Evolutionary conservation across 208 protist species (phyloP), one percentile per base, ranked within the genome.

Genomic region (Leishmania tarentolae): DNA sequence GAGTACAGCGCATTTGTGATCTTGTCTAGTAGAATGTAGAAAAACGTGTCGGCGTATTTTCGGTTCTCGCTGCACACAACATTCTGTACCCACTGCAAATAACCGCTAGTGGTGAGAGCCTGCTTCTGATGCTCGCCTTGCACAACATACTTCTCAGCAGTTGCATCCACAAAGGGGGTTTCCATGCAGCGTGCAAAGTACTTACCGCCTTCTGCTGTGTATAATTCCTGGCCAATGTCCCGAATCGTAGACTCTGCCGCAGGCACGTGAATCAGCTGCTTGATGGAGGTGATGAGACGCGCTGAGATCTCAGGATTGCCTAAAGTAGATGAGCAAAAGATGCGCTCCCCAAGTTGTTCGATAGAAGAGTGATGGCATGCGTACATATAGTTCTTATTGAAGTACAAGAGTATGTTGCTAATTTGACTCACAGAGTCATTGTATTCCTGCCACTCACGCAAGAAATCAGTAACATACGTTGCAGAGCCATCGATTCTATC

Each of bases 371-470:
- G 76, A 59, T 89, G 77, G 50, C 80, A 76, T 5, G 78, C 68
- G 79, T 87, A 76, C 80, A 87, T 82, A 59, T 87, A 87, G 72
- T 89, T 90, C 52, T 92, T 92, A 47, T 92, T 91, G 68, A 94
- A 93, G 76, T 92, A 95, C 13, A 92, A 71, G 56, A 94, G 77
- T n/a, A 89, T 80, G 46, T 82, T 83, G 81, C 85, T 89, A 24
- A 96, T 88, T 61, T 85, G 73, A n/a, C 78, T 57, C 24, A 96
- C 72, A 28, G 90, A 83, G 28, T 76, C 68, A 47, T 83, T 87
- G 85, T 90, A 96, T 47, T 90, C 76, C 2, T 87, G 72, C 86
- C 91, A 94, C 79, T 90, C 79, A 2, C 37, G 81, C 35, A 88
- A 75, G 69, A 94, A 88, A 56, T 83, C 76, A 24, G 87, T 61